These are phyloP conservation scores for Carallia pectinifolia DNA, from an alignment of 345 rosid species.

Conservation along the genomic window DNA sequence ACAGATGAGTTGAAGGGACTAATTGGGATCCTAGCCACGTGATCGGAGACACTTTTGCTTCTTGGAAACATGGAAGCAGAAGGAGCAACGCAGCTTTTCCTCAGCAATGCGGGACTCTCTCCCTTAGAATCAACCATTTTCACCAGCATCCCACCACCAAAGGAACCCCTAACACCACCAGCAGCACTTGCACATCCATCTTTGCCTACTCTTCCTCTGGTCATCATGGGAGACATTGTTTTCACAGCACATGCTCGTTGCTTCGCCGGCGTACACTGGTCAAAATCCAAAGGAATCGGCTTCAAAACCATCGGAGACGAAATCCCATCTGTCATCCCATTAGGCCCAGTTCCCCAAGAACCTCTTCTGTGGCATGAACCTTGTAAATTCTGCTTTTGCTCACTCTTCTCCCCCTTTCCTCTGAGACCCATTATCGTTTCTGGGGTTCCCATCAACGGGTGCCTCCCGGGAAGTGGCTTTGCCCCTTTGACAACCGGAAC, in stretches of 20 bases:
- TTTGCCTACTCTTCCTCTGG: constrained; percentile 43
- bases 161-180: constrained; percentile 55
- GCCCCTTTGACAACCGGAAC: constrained; percentile 82
- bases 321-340: constrained; percentile 31
- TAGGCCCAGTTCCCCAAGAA: constrained; percentile 67
- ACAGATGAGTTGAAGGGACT: constrained; percentile 83
- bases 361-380: constrained; percentile 57
- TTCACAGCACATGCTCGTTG: constrained; percentile 34
- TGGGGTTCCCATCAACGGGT: constrained; percentile 83
- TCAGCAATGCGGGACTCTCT: constrained; percentile 58
- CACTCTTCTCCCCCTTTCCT: constrained; percentile 43
- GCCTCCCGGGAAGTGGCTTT: constrained; percentile 88
- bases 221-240: constrained; percentile 60
- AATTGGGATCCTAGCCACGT: constrained; percentile 52
- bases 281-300: constrained; percentile 82
- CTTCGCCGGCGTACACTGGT: constrained; percentile 81
- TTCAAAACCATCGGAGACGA: constrained; percentile 68
- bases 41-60: constrained; percentile 72
- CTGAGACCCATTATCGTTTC: constrained; percentile 77
- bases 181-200: constrained; percentile 31
- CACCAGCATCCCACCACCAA: constrained; percentile 68
- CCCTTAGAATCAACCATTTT: constrained; percentile 57
- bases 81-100: constrained; percentile 75
- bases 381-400: constrained; percentile 36
- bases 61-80: constrained; percentile 64